Conservation (phyloP, 148 eudicot species). For the Rhododendron mucronatum region DNA sequence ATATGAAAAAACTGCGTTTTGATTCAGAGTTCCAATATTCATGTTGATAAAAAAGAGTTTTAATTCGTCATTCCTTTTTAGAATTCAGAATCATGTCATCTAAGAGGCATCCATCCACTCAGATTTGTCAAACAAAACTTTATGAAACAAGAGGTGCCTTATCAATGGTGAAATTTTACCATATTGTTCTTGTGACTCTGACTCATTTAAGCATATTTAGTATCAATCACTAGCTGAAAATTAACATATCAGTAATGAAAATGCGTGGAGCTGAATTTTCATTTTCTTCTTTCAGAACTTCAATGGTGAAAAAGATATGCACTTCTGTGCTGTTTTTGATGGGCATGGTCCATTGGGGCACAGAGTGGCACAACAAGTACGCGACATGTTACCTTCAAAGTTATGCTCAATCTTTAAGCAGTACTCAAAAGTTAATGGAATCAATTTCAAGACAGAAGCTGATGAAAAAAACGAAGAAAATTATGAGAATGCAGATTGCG, state of each 20-base stretch:
- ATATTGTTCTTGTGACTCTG: background rate
- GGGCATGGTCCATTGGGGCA: conserved; percentile 92
- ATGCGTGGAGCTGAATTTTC: background rate
- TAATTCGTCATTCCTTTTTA: background rate
- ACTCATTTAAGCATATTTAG: background rate
- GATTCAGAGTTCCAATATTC: background rate
- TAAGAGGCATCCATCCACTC: background rate
- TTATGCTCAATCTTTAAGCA: conserved; percentile 34
- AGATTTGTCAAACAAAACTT: background rate
- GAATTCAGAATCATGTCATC: background rate
- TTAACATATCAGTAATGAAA: background rate
- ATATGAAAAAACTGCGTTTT: background rate
- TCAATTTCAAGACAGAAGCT: background rate
- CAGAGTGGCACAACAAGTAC: conserved; percentile 58
- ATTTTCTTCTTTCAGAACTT: conserved; percentile 42
- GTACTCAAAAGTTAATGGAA: conserved; percentile 14
- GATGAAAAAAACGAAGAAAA: background rate
- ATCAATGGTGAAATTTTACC: background rate
- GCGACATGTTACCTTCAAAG: conserved; percentile 54
- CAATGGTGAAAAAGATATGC: conserved; percentile 54
- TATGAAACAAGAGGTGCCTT: background rate
- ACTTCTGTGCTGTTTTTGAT: conserved; percentile 79
- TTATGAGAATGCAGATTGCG: conserved; percentile 6
- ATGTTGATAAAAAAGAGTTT: background rate
- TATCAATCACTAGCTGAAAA: background rate